Base-by-base conservation (phyloP, 345 rosid species). In the Ceriops tagal region DNA sequence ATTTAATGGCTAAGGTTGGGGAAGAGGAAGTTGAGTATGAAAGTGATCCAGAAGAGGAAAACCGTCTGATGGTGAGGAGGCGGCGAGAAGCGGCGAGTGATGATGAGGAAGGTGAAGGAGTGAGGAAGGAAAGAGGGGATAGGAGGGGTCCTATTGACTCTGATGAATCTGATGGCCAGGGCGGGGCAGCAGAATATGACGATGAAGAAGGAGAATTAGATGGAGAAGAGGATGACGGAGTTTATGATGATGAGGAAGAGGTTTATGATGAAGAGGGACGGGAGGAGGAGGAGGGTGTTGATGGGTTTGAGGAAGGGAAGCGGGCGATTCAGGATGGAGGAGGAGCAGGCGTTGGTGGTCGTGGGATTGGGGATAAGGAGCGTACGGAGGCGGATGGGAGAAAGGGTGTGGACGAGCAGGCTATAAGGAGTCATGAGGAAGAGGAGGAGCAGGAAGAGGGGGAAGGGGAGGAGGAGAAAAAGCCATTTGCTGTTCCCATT, bases 401-500 rank as follows among this genome's bases (percentile, higher is more conserved):
- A 68, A 81, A 76, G 15, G 75, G 28, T 16, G 21, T 67, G 70
- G 79, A 77, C 37, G 61, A 15, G 8, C 74, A 11, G 35, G 75
- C 49, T 6, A 68, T 20, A 62, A 53, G 68, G 62, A 64, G 61
- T 19, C 75, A 68, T 37, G 69, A 30, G 43, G 79, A 63, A 13
- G 75, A 71, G 68, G 78, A n/a, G 49, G 74, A 19, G 59, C 83
- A 69, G 32, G 88, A 67, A 24, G 84, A 53, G 47, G 89, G 71
- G 43, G 86, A 49, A 62, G 81, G 64, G 67, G 89, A 75, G 81
- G 87, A 84, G 82, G 87, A 73, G 73, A 91, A 82, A 61, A 92
- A 93, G 67, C 97, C 96, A 2, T 93, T 80, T 72, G 92, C 95
- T 0, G 97, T 93, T 65, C 98, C 97, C 16, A 91, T 96, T 72